Conservation (phyloP, 2,329 filamentous ascomycete species). For the Fusarium begoniae region DNA sequence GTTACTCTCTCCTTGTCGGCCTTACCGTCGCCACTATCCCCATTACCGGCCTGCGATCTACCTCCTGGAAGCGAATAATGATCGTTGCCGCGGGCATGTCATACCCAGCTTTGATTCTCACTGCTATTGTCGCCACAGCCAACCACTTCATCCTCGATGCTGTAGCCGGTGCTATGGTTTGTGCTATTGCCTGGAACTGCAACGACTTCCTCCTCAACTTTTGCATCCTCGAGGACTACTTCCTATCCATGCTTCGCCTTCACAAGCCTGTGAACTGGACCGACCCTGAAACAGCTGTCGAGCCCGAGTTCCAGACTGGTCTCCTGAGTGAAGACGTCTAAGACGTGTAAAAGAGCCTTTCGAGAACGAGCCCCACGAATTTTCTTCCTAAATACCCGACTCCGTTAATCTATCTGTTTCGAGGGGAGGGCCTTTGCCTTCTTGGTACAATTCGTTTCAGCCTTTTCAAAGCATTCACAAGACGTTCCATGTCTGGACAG, state of each 20-base stretch:
- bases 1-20: conserved; percentile 77
- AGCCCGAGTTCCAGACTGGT: conserved; percentile 44
- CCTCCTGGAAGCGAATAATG: conserved; percentile 59
- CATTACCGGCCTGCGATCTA: conserved; percentile 62
- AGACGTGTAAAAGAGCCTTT: not conserved
- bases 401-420: not conserved
- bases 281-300: conserved; percentile 49
- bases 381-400: not conserved
- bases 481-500: not conserved
- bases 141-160: conserved; percentile 80
- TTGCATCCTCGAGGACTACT: conserved; percentile 73
- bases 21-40: conserved; percentile 74
- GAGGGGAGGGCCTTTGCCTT: not conserved
- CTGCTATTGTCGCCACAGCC: conserved; percentile 75
- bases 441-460: not conserved
- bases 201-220: conserved; percentile 69
- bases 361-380: conserved; percentile 14
- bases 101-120: conserved; percentile 72
- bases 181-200: conserved; percentile 68
- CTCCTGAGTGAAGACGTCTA: conserved; percentile 39
- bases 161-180: conserved; percentile 73
- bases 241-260: conserved; percentile 69
- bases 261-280: conserved; percentile 67
- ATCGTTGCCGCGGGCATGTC: conserved; percentile 62
- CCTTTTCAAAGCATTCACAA: not conserved